Conservation (phyloP, 1,284 basidiomycete genomes). For the Hemileia vastatrix region DNA sequence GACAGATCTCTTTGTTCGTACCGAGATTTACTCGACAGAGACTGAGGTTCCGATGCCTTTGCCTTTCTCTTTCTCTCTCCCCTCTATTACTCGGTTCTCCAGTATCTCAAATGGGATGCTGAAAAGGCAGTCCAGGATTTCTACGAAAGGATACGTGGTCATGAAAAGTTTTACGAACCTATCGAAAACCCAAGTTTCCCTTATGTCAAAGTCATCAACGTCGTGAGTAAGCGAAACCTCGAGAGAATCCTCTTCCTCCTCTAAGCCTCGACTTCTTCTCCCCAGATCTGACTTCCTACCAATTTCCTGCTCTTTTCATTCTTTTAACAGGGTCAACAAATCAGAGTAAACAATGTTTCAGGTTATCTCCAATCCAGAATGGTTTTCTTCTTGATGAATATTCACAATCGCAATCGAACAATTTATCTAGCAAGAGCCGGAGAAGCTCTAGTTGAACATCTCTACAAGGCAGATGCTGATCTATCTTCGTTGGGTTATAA, state of each 20-base stretch:
- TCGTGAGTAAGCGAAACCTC: constrained; percentile 87
- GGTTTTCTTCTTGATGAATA: constrained; percentile 89
- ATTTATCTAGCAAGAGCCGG: constrained; percentile 52
- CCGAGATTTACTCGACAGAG: no score
- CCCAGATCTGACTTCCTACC: no score
- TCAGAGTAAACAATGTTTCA: constrained; percentile 63
- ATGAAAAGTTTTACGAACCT: constrained; percentile 79
- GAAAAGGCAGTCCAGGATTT: constrained; percentile 86
- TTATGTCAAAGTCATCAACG: constrained; percentile 91
- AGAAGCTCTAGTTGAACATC: constrained; percentile 96
- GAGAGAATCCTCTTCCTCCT: no score
- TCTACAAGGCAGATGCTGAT: constrained; percentile 96
- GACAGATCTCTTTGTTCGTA: neutral
- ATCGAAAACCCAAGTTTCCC: constrained; percentile 65
- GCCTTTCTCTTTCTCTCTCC: neutral
- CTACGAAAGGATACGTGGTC: constrained; percentile 70
- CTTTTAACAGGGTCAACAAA: constrained; percentile 30
- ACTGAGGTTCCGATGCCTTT: no score
- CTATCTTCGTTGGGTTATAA: constrained; percentile 89
- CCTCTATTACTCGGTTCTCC: neutral
- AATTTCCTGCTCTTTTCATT: neutral
- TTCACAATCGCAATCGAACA: constrained; percentile 79
- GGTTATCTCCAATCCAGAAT: constrained; percentile 77
- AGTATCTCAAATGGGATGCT: constrained; percentile 87
- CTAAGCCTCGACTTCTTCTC: no score